Percentiles rank a stretch among this genome's conserved stretches.
Conservation (phyloP, 768 basidiomycete species). For the Lentinus tigrinus region DNA sequence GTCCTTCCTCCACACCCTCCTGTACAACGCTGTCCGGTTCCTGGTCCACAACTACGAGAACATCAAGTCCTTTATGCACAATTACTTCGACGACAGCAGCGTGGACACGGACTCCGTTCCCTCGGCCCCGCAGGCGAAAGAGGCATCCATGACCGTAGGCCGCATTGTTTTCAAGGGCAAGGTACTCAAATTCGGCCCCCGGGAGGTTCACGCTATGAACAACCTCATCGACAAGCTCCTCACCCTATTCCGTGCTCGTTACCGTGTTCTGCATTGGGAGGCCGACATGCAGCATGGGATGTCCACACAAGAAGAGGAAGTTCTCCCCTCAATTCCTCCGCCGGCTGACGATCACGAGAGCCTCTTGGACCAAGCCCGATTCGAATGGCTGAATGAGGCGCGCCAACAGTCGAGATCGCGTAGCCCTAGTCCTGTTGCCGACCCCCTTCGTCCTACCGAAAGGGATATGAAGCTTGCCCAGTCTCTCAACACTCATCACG, state of each 20-base stretch:
- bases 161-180: not conserved
- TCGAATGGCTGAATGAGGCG: too few species aligned
- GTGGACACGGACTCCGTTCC: not conserved
- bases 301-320: too few species aligned
- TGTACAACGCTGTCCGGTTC: conserved; percentile 4
- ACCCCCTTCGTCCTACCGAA: too few species aligned
- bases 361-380: too few species aligned
- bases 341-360: too few species aligned
- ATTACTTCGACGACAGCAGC: not conserved
- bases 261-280: not conserved
- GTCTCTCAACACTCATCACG: too few species aligned
- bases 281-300: too few species aligned
- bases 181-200: not conserved
- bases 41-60: not conserved
- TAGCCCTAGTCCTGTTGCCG: too few species aligned
- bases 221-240: not conserved
- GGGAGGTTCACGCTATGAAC: not conserved
- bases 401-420: too few species aligned
- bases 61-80: not conserved
- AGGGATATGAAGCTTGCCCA: too few species aligned
- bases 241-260: not conserved
- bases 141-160: not conserved
- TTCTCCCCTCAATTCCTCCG: too few species aligned
- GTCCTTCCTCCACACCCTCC: conserved; percentile 14
- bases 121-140: not conserved